Evolutionary conservation across 345 rosid genomes (phyloP), one percentile per base, ranked within the genome.

Genomic region (Leavenworthia alabamica): DNA sequence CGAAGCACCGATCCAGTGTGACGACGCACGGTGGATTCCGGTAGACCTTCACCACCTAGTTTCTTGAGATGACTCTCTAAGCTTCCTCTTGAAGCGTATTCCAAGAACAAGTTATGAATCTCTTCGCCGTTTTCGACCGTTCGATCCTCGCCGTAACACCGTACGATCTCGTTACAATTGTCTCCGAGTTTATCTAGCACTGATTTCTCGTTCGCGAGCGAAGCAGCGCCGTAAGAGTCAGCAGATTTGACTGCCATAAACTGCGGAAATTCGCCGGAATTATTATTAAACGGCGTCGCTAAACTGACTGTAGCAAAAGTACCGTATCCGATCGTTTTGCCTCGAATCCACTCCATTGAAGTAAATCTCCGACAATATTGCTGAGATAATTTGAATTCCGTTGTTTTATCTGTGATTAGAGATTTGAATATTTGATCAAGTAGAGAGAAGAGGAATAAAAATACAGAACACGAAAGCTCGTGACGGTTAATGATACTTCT

Each of bases 81-180:
- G 71, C 84, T 83, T 9, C 97, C 96, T 31, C 82, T 77, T 2
- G 80, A 64, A n/a, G 96, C 96, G 61, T 82, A 83, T 63, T 90
- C 97, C 12, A 90, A 45, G 6, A 90, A 51, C 20, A 90, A 53
- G 57, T 88, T 88, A 56, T 83, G 83, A 16, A 75, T 50, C 64
- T 61, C 80, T 47, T 72, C 72, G 0, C 89, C 79, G 42, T 73
- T 70, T 33, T 78, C 81, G 9, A 71, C 17, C 3, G 78, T 80
- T 13, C 33, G 64, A 40, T 64, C 76, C 7, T 75, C 74, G 5
- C 97, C 95, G 40, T 58, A 75, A 72, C 86, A 90, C 8, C 71
- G 47, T 40, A 87, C 70, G 13, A 90, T 75, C 37, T 77, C 77
- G 1, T 76, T 75, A 46, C 84, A 83, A 1, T n/a, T 29, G 44